These are phyloP conservation scores for Aphanomyces stellatus DNA, from an alignment of 352 stramenopile genomes.

Conservation along the genomic window DNA sequence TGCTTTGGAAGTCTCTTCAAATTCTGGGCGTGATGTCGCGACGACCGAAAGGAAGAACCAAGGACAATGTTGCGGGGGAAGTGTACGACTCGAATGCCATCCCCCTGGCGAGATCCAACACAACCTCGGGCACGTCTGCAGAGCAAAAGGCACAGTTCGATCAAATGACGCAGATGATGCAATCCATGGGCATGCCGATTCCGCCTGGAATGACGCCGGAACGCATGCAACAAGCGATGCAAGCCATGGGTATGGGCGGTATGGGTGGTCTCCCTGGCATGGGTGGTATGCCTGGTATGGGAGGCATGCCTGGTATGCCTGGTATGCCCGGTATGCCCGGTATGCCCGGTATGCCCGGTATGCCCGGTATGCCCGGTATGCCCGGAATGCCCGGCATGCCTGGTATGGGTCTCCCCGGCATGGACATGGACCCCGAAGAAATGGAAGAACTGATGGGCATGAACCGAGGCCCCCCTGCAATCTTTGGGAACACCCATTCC, in stretches of 20 bases:
- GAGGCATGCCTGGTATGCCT: constrained; percentile 37
- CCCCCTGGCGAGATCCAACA: constrained; percentile 24
- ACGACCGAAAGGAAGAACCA: constrained; percentile 47
- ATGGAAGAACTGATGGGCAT: constrained; percentile 16
- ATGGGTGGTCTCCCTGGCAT: too few relatives aligned
- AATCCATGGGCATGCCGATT: constrained; percentile 41
- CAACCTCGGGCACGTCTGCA: constrained; percentile 26
- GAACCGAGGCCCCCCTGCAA: not conserved
- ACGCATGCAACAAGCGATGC: constrained; percentile 15
- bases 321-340: constrained; percentile 35
- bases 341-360: constrained; percentile 2
- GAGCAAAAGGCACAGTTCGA: constrained; percentile 45
- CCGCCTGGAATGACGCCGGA: constrained; percentile 7
- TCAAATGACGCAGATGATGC: constrained; percentile 41
- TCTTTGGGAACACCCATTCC: constrained; percentile 14
- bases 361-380: not conserved
- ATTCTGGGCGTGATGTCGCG: not conserved
- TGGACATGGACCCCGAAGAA: constrained; percentile 9
- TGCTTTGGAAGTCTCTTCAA: not conserved
- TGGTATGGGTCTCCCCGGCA: constrained; percentile 14
- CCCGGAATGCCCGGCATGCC: not conserved
- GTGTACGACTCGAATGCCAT: constrained; percentile 77
- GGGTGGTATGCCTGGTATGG: constrained; percentile 34
- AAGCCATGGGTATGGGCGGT: constrained; percentile 33
- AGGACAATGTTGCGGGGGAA: constrained; percentile 75